Percentiles rank a stretch among this genome's conserved stretches.
Conservation (phyloP, 176 grass and related monocot genomes). For the Hordeum vulgare region DNA sequence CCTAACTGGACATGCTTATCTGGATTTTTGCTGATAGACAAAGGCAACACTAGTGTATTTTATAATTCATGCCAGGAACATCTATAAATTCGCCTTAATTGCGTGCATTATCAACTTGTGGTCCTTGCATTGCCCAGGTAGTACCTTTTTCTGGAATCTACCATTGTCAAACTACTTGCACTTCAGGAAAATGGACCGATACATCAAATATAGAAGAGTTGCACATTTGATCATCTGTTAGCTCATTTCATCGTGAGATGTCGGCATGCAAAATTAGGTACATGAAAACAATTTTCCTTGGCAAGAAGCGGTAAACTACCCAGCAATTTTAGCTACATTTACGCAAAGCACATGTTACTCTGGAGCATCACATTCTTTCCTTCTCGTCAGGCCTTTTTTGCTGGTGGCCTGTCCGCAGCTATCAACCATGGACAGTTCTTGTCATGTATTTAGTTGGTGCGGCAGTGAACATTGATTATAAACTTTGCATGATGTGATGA, state of each 20-base stretch:
- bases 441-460: constrained; percentile 21
- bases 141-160: background rate
- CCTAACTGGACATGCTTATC: background rate
- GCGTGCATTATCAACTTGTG: background rate
- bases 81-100: background rate
- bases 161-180: background rate
- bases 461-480: background rate
- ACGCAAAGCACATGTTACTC: background rate
- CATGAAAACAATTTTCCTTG: background rate
- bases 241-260: background rate
- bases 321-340: background rate
- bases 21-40: background rate
- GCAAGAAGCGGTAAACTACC: background rate
- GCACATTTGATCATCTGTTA: background rate
- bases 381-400: constrained; percentile 4
- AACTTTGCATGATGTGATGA: background rate
- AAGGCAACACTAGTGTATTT: background rate
- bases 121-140: background rate
- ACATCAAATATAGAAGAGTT: background rate
- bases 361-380: background rate
- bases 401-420: constrained; percentile 33
- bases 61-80: background rate
- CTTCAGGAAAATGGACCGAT: background rate
- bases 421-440: constrained; percentile 11
- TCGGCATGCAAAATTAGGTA: background rate